phyloP scores from a whole-genome alignment of 768 basidiomycete genomes.

The Cubamyces lactineus region DNA sequence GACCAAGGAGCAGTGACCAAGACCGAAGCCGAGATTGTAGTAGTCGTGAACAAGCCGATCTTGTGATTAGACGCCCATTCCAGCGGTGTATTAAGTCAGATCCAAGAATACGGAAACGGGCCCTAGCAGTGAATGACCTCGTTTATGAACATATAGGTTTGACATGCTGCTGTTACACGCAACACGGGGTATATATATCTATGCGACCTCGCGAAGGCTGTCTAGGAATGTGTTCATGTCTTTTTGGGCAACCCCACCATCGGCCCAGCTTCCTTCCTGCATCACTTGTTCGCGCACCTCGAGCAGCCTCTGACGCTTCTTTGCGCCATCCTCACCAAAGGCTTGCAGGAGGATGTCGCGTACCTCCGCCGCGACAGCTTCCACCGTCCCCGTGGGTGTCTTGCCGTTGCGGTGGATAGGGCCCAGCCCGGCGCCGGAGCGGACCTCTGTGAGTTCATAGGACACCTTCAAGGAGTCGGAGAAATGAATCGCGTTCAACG shows the following conservation, averaged over 20 bases:
- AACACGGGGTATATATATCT: neutral
- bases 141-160: neutral
- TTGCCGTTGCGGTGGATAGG: conserved; percentile 22
- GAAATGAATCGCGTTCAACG: conserved; percentile 13
- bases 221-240: conserved; percentile 5
- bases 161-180: neutral
- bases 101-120: neutral
- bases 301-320: conserved; percentile 16
- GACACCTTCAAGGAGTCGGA: neutral
- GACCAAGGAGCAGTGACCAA: neutral
- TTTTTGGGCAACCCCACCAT: neutral
- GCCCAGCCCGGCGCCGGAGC: conserved; percentile 18
- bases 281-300: neutral
- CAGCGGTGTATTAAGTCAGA: neutral
- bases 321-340: conserved; percentile 24
- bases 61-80: neutral
- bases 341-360: conserved; percentile 19
- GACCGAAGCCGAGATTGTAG: neutral
- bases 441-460: conserved; percentile 13
- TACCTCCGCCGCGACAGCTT: conserved; percentile 22
- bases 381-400: conserved; percentile 20
- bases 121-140: neutral
- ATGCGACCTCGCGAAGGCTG: neutral
- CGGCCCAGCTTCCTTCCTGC: conserved; percentile 5
- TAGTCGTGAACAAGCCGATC: neutral